Percentiles rank a stretch among this genome's conserved stretches.
Conservation (phyloP, 1,284 basidiomycete genomes). For the Cryptococcus hybrid region DNA sequence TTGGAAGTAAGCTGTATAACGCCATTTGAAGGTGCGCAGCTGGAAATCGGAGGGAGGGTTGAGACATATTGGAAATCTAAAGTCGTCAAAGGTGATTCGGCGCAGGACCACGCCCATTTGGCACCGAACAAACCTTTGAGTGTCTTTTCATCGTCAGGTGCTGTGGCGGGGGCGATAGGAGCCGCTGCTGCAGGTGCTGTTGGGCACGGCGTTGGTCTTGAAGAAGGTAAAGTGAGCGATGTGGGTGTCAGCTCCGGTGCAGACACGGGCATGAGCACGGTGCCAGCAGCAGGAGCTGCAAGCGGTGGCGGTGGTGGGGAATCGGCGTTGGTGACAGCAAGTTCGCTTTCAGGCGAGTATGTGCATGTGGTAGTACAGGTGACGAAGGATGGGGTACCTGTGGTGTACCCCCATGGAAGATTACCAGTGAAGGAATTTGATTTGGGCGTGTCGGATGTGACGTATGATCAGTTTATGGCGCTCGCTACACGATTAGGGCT, state of each 20-base stretch:
- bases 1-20: constrained; percentile 87
- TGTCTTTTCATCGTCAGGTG: constrained; percentile 30
- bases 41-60: constrained; percentile 93
- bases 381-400: constrained; percentile 83
- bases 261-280: not conserved
- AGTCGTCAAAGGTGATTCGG: constrained; percentile 52
- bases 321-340: constrained; percentile 47
- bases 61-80: constrained; percentile 86
- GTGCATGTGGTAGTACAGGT: constrained; percentile 85
- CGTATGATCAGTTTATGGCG: constrained; percentile 70
- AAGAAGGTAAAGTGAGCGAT: too few relatives aligned
- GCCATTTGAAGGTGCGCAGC: constrained; percentile 87
- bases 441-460: constrained; percentile 78
- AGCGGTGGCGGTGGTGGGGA: constrained; percentile 17
- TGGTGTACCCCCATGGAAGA: constrained; percentile 69
- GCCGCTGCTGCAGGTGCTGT: too few relatives aligned
- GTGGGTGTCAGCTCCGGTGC: not conserved
- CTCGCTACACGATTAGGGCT: constrained; percentile 60
- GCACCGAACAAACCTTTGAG: constrained; percentile 47
- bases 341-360: constrained; percentile 74
- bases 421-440: constrained; percentile 74
- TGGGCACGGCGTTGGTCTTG: too few relatives aligned
- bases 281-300: constrained; percentile 17
- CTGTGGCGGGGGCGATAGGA: constrained; percentile 1
- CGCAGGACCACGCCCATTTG: constrained; percentile 36